Conservation (phyloP, 2,329 filamentous ascomycete genomes). For the Aspergillus ochraceoroseus region DNA sequence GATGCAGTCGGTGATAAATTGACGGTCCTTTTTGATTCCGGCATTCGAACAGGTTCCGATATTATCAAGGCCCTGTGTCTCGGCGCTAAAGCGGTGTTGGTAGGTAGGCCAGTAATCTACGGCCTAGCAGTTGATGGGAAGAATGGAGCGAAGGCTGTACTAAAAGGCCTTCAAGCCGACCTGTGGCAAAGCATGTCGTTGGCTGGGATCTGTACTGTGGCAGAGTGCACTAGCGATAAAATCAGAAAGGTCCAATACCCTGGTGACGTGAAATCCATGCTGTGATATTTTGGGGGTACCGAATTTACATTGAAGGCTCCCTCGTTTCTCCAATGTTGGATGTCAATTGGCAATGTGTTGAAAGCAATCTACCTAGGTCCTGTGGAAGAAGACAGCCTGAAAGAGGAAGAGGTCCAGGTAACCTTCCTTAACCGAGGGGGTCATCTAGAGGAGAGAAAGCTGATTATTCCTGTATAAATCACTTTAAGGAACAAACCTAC, state of each 20-base stretch:
- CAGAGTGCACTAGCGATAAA: constrained; percentile 33
- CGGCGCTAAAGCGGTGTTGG: constrained; percentile 55
- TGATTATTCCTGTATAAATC: too few relatives aligned
- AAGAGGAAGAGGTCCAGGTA: too few relatives aligned
- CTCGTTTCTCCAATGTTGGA: too few relatives aligned
- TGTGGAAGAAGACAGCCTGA: too few relatives aligned
- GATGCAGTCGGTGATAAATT: constrained; percentile 52
- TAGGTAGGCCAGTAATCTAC: constrained; percentile 57
- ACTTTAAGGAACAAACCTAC: too few relatives aligned
- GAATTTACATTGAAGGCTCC: too few relatives aligned
- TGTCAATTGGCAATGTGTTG: too few relatives aligned
- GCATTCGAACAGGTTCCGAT: constrained; percentile 48
- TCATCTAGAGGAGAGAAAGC: too few relatives aligned
- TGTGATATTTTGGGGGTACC: constrained; percentile 23
- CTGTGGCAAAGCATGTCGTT: constrained; percentile 55
- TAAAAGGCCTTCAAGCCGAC: constrained; percentile 51
- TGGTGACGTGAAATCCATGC: constrained; percentile 34
- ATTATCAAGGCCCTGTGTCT: constrained; percentile 50
- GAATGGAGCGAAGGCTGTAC: constrained; percentile 51
- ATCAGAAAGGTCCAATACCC: constrained; percentile 35
- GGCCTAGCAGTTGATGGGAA: constrained; percentile 54
- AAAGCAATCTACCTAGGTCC: too few relatives aligned
- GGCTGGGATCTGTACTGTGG: constrained; percentile 45
- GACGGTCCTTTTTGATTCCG: constrained; percentile 51
- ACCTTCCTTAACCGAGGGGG: too few relatives aligned